Evolutionary conservation across 2,329 filamentous ascomycete species (phyloP), one percentile per base, ranked within the genome.

Genomic region (Pseudogymnoascus sp.): DNA sequence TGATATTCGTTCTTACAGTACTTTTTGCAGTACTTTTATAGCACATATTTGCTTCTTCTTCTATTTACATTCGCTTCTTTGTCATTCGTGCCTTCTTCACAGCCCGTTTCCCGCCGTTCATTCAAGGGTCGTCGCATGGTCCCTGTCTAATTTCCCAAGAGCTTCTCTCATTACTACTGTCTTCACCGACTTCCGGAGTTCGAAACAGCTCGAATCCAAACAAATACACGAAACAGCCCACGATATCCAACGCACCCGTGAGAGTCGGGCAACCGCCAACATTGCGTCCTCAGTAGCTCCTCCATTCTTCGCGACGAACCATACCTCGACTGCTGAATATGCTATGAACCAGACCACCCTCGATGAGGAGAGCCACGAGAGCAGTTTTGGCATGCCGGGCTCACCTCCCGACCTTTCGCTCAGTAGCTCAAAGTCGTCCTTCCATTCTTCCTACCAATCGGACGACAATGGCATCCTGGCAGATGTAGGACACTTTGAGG

Each of bases 401-500:
- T 91, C 89, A 67, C 88, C 88, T 63, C 89, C 89, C 65, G 90
- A 91, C 70, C 86, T 96, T 77, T 91, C 89, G 59, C 49, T 55
- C 16, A 55, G 49, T 31, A 83, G 82, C 68, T 96, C 91, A 65
- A 96, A 93, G 75, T 95, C 91, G 28, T 96, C 91, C 59, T 89
- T 93, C 71, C 88, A 88, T 69, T 96, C 92, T 38, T 87, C 89
- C 63, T 87, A 84, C 65, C 88, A 87, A 61, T 79, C 85, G 70
- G 88, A 91, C 70, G 89, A 90, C 69, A 86, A 88, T 71, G 84
- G 82, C 68, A 82, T 86, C 60, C 78, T 90, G 52, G 82, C 86
- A 61, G 90, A 96, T 71, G 84, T 88, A 63, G 87, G 86, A 66
- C 87, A 97, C 74, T 97, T 97, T 70, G 93, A 97, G 74, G 93